Percentiles rank a stretch among this genome's conserved stretches.
phyloP scores from a whole-genome alignment of 257 asterid species.

The Ocimum tenuiflorum region DNA sequence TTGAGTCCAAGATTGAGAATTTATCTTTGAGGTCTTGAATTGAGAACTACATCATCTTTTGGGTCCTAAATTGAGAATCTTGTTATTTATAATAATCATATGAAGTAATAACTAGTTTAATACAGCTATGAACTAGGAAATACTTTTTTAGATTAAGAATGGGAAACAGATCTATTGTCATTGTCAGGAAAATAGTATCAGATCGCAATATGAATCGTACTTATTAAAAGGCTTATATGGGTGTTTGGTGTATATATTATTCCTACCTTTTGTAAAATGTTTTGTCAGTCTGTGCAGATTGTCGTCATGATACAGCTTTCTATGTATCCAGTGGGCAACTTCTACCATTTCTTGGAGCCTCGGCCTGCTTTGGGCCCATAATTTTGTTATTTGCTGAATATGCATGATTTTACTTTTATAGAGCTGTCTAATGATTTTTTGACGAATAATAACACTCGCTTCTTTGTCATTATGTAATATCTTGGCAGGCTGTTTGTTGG shows the following conservation, averaged over 20 bases:
- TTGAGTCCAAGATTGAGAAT: too few species aligned
- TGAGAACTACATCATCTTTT: too few species aligned
- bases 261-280: conserved; percentile 15
- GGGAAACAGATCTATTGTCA: background rate
- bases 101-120: background rate
- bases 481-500: conserved; percentile 89
- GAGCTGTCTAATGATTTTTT: conserved; percentile 5
- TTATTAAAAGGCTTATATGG: background rate
- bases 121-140: background rate
- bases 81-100: background rate
- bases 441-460: conserved; percentile 33
- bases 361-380: conserved; percentile 18
- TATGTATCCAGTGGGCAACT: conserved; percentile 26
- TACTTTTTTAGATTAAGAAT: background rate
- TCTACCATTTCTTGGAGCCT: conserved; percentile 25
- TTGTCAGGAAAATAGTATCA: background rate
- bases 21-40: too few species aligned
- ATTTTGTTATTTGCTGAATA: background rate
- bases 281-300: conserved; percentile 43
- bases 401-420: conserved; percentile 18
- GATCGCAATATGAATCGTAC: background rate
- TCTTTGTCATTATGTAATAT: conserved; percentile 42
- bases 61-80: too few species aligned
- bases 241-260: background rate
- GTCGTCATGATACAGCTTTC: conserved; percentile 29